Base-by-base conservation (phyloP, 1,139 yeast species). In the Yamadazyma sp. region DNA sequence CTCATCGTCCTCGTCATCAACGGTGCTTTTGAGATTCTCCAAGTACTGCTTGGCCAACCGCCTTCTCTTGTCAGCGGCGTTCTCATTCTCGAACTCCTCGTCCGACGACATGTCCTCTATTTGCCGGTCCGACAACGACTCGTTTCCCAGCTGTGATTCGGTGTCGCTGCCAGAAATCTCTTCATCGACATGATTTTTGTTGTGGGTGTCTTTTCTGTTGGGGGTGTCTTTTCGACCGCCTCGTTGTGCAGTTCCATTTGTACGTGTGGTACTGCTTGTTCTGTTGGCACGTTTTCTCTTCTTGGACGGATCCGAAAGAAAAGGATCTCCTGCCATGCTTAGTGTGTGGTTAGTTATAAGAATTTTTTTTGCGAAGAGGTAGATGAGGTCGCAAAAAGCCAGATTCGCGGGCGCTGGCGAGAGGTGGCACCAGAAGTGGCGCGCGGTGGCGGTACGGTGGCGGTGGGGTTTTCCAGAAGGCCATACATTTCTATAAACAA, bases 61-160 rank as follows among this genome's bases (percentile, higher is more conserved):
- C 65, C 98, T 79, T 64, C 99, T 79, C 62, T 88, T 91, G 55
- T 92, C 98, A 0, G 96, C 95, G 16, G 91, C 95, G 38, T 79
- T 81, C 61, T 92, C 98, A 22, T 73, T 75, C 18, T 70, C 79
- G 50, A 81, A 80, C 51, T 83, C 92, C 51, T 82, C 89, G 37
- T 82, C 91, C 6, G 84, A 79, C 11, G 77, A 79, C 29, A 67
- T 45, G 38, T 69, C 71, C 32, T 69, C 77, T 32, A 67, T 77
- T 22, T 41, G 41, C 11, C 54, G 66, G 5, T 59, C 71, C 14
- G 52, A 46, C 4, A 34, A 35, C 9, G 49, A 46, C 6, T 42
- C 56, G 15, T 50, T 57, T 17, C 55, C 62, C 25, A 56, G 62
- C 14, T 64, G 66, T 23, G 66, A 69, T 17, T 64, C 68, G 12